phyloP scores from a whole-genome alignment of 176 grass and related monocot genomes.

The Ampelocalamus luodianensis region DNA sequence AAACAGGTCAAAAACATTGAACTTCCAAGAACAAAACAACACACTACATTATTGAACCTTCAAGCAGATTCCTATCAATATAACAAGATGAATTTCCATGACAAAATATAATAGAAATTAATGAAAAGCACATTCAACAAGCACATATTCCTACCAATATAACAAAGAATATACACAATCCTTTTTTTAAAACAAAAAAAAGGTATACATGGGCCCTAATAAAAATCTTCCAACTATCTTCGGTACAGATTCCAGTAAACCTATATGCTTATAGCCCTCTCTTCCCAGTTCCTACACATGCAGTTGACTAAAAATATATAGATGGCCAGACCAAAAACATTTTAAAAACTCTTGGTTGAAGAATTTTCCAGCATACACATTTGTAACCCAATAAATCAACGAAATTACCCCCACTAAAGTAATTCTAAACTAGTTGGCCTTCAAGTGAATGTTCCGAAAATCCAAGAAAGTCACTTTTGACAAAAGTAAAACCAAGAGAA shows the following conservation, averaged over 20 bases:
- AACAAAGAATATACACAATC: neutral
- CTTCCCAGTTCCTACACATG: neutral
- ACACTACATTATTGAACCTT: constrained; percentile 2
- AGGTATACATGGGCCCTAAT: neutral
- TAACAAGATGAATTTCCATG: constrained; percentile 24
- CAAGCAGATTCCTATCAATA: constrained; percentile 16
- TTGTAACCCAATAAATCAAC: constrained; percentile 18
- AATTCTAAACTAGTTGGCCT: neutral
- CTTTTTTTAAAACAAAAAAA: neutral
- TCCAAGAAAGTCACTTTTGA: neutral
- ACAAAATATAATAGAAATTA: neutral
- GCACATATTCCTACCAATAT: neutral
- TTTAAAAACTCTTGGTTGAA: neutral
- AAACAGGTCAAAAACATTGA: constrained; percentile 31
- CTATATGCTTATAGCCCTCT: neutral
- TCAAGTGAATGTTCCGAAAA: neutral
- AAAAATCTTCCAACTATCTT: neutral
- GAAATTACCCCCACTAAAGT: constrained; percentile 8
- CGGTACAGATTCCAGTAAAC: neutral
- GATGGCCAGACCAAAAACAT: neutral
- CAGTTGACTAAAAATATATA: neutral
- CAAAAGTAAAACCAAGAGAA: neutral
- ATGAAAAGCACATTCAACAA: neutral
- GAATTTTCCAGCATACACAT: constrained; percentile 28
- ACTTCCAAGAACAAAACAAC: neutral